Conservation (phyloP, 2,329 filamentous ascomycete genomes). For the Trichophyton verrucosum region DNA sequence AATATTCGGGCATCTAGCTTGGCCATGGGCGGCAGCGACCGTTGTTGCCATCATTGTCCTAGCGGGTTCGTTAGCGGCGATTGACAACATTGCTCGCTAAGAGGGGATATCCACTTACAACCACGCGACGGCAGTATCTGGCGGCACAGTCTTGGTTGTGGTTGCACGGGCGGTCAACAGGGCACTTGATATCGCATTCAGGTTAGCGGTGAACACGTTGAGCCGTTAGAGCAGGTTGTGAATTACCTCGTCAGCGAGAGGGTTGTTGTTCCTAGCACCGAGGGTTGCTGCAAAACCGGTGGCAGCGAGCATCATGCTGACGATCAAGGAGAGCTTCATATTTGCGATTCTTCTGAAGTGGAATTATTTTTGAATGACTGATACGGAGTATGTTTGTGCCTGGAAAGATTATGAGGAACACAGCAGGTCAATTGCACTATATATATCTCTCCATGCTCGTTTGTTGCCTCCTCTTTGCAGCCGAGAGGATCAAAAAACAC, state of each 20-base stretch:
- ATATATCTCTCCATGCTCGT: background rate
- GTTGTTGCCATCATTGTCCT: background rate
- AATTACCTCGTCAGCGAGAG: background rate
- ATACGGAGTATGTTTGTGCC: background rate
- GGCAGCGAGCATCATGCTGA: conserved; percentile 4
- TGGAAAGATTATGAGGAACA: background rate
- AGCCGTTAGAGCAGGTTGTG: background rate
- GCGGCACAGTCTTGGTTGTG: background rate
- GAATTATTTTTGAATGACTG: background rate
- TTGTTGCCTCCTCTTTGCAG: too few relatives aligned
- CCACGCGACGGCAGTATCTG: background rate
- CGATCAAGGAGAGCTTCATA: conserved; percentile 1
- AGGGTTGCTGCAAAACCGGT: background rate
- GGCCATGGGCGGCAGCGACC: conserved; percentile 1
- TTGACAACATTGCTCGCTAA: background rate
- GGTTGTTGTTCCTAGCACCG: background rate
- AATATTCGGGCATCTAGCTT: background rate
- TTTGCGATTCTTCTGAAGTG: background rate
- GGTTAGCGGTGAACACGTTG: background rate
- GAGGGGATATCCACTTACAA: background rate
- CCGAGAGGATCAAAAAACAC: background rate
- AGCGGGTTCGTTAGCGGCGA: background rate
- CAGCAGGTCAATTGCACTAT: background rate
- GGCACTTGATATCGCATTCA: background rate
- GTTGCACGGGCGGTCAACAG: background rate